Conservation (phyloP, 2,329 filamentous ascomycete genomes). For the Aspergillus neotritici region DNA sequence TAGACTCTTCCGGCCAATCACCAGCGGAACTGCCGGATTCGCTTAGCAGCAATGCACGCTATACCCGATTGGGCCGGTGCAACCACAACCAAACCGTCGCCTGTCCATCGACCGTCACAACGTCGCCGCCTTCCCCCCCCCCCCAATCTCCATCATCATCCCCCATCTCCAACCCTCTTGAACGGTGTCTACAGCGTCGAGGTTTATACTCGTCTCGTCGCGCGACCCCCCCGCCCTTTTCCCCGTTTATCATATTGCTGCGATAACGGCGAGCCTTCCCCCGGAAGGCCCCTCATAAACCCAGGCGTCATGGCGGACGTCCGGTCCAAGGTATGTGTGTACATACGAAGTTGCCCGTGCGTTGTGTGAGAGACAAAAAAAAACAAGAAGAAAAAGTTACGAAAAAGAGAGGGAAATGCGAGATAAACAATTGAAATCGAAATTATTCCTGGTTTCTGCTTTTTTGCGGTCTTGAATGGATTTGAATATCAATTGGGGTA, state of each 20-base stretch:
- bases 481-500: conserved; percentile 3
- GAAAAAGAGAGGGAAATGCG: no score
- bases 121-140: conserved; percentile 16
- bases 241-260: conserved; percentile 40
- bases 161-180: conserved; percentile 4
- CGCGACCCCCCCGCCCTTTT: conserved; percentile 18
- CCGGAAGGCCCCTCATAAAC: conserved; percentile 45
- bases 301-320: conserved; percentile 49
- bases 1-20: conserved; percentile 27
- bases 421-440: no score
- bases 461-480: no score
- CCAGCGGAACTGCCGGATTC: conserved; percentile 19
- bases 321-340: conserved; percentile 46
- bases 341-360: conserved; percentile 1
- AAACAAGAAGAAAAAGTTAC: conserved; percentile 9
- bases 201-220: conserved; percentile 34
- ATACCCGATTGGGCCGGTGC: conserved; percentile 31
- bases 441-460: no score
- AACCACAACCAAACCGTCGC: conserved; percentile 27
- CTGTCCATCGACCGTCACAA: conserved; percentile 25
- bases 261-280: conserved; percentile 46
- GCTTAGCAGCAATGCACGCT: conserved; percentile 34
- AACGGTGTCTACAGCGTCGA: conserved; percentile 22
- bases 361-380: conserved; percentile 6
- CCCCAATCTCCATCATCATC: conserved; percentile 17